phyloP scores from a whole-genome alignment of 2,329 filamentous ascomycete genomes.

The Verticillium nubilum region DNA sequence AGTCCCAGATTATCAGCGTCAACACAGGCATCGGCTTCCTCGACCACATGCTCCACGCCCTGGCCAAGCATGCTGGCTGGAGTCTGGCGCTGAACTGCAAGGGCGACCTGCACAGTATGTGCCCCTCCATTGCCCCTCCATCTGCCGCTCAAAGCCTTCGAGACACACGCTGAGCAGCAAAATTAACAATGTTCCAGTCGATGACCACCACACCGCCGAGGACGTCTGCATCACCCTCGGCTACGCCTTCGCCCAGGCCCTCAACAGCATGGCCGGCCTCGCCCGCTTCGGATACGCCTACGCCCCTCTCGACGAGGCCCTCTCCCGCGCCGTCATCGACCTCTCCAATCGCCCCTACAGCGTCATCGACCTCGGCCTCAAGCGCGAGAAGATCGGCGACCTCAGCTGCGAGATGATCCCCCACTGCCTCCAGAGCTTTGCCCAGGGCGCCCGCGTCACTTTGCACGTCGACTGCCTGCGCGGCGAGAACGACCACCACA shows the following conservation, averaged over 20 bases:
- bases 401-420: conserved; percentile 95
- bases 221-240: conserved; percentile 92
- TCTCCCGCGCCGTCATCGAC: conserved; percentile 90
- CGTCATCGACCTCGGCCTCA: conserved; percentile 78
- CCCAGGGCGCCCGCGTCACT: conserved; percentile 84
- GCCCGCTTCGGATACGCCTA: conserved; percentile 90
- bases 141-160: neutral
- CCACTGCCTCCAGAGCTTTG: conserved; percentile 91
- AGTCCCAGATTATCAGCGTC: conserved; percentile 79
- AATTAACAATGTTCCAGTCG: conserved; percentile 50
- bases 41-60: conserved; percentile 96
- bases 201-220: conserved; percentile 98
- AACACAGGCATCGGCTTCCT: conserved; percentile 96
- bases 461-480: conserved; percentile 89
- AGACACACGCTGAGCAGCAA: neutral
- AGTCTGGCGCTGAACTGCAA: conserved; percentile 76
- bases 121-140: neutral
- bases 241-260: conserved; percentile 72
- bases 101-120: conserved; percentile 85
- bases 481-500: conserved; percentile 92
- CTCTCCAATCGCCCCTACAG: conserved; percentile 86
- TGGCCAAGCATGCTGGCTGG: conserved; percentile 95
- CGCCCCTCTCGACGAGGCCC: conserved; percentile 89
- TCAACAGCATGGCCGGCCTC: conserved; percentile 73
- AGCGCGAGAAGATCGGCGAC: conserved; percentile 89